A percentile compares a stretch with the other conserved stretches of the same genome.
Conservation (phyloP, 139 green algal species). For the Micractinium sp. region DNA sequence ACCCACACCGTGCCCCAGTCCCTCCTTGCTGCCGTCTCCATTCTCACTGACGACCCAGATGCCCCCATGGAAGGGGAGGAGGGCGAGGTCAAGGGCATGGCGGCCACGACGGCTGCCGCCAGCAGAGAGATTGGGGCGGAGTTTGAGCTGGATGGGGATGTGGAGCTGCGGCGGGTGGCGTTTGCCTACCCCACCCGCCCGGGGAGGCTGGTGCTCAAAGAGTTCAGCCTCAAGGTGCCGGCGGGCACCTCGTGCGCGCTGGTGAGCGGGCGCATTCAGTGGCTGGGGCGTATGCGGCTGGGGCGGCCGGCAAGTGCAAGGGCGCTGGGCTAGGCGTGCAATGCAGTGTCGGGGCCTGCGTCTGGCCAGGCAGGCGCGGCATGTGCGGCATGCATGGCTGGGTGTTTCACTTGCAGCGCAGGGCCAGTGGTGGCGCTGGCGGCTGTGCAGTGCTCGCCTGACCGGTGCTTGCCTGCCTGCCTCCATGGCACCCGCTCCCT, state of each 20-base stretch:
- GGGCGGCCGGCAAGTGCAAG: no score
- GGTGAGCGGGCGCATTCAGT: slow-evolving; percentile 48
- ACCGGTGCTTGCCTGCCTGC: neutral
- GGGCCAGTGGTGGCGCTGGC: neutral
- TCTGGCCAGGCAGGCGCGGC: no score
- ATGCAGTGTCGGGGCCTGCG: no score
- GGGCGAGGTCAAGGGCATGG: neutral
- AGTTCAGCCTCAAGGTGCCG: slow-evolving; percentile 66
- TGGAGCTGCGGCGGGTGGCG: slow-evolving; percentile 18
- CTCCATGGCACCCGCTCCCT: neutral
- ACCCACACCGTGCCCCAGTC: neutral
- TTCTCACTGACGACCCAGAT: neutral
- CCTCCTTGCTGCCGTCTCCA: no score
- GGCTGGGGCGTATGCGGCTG: neutral
- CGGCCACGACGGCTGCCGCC: neutral
- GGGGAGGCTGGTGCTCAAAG: slow-evolving; percentile 57
- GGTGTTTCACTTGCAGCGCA: neutral
- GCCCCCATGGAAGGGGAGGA: neutral
- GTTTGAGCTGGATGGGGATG: slow-evolving; percentile 9
- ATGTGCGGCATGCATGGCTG: no score
- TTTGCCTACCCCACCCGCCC: slow-evolving; percentile 29
- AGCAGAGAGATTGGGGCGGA: neutral
- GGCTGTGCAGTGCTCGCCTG: neutral
- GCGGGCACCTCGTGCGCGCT: slow-evolving; percentile 81
- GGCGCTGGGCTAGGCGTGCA: no score